Percentiles rank a stretch among this genome's conserved stretches.
Evolutionary conservation across 768 basidiomycete species (phyloP).

Genomic region (Pluteus cervinus): DNA sequence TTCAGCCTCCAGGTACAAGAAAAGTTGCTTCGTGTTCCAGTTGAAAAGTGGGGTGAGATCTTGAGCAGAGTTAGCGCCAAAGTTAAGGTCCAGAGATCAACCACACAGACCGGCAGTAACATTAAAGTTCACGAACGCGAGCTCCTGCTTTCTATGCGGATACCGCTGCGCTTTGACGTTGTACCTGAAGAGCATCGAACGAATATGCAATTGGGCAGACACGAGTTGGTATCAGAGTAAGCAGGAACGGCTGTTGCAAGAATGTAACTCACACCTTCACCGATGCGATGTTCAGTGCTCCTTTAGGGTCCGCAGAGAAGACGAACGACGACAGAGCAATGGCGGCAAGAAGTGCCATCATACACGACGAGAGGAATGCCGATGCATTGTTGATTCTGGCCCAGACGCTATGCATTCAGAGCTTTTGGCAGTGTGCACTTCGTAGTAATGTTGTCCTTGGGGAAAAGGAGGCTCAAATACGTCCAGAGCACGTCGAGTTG

Average conservation of each 20-base stretch:
- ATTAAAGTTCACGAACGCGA: constrained; percentile 78
- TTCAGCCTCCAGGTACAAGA: constrained; percentile 82
- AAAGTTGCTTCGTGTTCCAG: constrained; percentile 97
- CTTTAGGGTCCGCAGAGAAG: constrained; percentile 52
- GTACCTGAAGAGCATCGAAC: constrained; percentile 28
- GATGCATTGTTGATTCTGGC: constrained; percentile 71
- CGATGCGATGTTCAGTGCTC: constrained; percentile 50
- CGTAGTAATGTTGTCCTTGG: no score
- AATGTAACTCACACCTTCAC: constrained; percentile 66
- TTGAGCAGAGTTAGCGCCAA: constrained; percentile 19
- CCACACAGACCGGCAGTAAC: constrained; percentile 62
- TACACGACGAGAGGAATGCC: constrained; percentile 66
- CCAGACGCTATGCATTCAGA: constrained; percentile 68
- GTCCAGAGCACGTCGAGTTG: no score
- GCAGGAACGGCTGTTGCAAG: neutral
- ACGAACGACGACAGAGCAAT: constrained; percentile 73
- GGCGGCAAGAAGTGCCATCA: constrained; percentile 63
- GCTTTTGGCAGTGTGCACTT: no score
- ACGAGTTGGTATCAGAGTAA: constrained; percentile 1
- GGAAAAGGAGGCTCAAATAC: no score
- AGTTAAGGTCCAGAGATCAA: neutral
- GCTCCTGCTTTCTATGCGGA: constrained; percentile 60
- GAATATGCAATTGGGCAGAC: constrained; percentile 3
- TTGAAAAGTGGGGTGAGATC: constrained; percentile 82
- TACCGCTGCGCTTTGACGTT: constrained; percentile 48